Evolutionary conservation across 2,329 filamentous ascomycete species (phyloP), one percentile per base, ranked within the genome.

Genomic region (Aspergillus brasiliensis): DNA sequence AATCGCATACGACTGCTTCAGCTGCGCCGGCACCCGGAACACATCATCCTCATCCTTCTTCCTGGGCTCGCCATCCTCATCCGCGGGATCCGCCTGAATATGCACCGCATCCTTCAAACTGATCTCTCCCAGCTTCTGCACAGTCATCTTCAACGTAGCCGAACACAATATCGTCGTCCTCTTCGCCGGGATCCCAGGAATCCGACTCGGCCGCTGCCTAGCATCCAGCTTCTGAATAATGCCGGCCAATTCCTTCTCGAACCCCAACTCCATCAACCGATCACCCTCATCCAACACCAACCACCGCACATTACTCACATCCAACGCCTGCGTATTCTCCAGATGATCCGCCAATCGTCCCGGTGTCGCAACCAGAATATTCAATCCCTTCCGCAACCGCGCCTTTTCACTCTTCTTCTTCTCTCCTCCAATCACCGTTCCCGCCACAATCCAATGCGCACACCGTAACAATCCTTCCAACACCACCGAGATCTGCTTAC

Each of bases 91-190:
- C 0, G 90, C 88, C 56, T 91, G 89, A 67, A 99, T 89, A 72
- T 97, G 92, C 1, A 92, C 85, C 0, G 95, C 93, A 69, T 98
- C 92, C 68, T 96, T 93, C 74, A 99, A 81, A 80, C 92, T 97
- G 78, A 98, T 96, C 72, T 97, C 92, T 44, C 94, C 93, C 5
- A 99, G 81, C 67, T 90, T 90, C 74, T 98, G 93, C 1, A 98
- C 95, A 68, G 94, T 95, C 87, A 96, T 93, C 80, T 97, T 97
- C 88, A 99, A 91, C 0, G 95, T 99, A 3, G 95, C 95, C 3
- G 95, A 99, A 75, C 95, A 99, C 2, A 99, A 84, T 3, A 99
- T 84, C 0, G 95, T 98, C 58, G 93, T 86, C 64, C 92, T 85
- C 56, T 86, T 86, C 0, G 92, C 89, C 7, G 97, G 82, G 3